Base-by-base conservation (phyloP, 768 basidiomycete genomes). In the Dacryopinax primogenitus region DNA sequence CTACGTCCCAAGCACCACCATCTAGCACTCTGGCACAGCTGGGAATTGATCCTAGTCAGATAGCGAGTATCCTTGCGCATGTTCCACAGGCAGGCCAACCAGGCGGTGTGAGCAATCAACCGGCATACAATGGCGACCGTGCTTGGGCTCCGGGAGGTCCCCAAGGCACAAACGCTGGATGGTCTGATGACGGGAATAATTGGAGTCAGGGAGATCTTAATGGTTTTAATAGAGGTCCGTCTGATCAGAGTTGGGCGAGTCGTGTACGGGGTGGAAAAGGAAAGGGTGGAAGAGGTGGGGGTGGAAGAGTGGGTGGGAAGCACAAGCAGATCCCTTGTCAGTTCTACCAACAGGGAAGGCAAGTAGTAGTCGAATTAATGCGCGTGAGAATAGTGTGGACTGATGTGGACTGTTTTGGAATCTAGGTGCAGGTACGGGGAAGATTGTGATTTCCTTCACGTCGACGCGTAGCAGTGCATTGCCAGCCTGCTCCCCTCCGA, bases 271-370 rank as follows among this genome's bases (percentile, higher is more conserved):
- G n/a, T n/a, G n/a, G n/a, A n/a, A n/a, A n/a, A 62, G 83, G 87
- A 36, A 77, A 84, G 64, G 84, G 85, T 65, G 76, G 86, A 62
- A 82, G 83, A 62, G 72, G 79, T 39, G 76, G 78, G 62, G 71
- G 79, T 66, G 79, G 83, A 66, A 72, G 76, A 64, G 80, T 79
- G 66, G 82, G 80, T 39, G 82, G 82, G 69, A 83, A 80, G 86
- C 87, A 79, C 83, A 89, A 85, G 84, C 84, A 86, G 85, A 85
- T 83, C 85, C 85, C 86, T 78, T 91, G 89, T 87, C 86, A 81
- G 82, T 91, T 90, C 81, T 90, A 85, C 83, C 83, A 83, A 79
- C 82, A 84, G 83, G 89, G 88, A 88, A 90, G 88, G 89, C 87
- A 85, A 90, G 89, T 86, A 83, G 81, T 74, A 73, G 62, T 45